These are phyloP conservation scores for Fistulinella prunicolor DNA, from an alignment of 768 basidiomycete species.

Conservation along the genomic window DNA sequence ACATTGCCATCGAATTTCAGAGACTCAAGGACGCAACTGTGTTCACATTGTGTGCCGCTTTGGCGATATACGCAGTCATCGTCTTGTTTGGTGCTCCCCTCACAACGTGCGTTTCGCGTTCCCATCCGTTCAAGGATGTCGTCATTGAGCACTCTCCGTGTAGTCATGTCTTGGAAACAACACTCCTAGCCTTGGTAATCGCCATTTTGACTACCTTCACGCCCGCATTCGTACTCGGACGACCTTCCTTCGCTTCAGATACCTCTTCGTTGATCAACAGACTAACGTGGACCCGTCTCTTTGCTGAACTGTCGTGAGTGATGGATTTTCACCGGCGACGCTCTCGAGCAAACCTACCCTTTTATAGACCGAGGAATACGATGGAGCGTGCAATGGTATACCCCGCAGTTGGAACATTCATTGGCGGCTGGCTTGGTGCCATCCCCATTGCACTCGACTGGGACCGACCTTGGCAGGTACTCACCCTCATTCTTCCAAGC, in stretches of 20 bases:
- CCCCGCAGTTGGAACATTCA: slow-evolving; percentile 65
- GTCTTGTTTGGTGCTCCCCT: slow-evolving; percentile 78
- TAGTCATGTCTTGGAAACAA: slow-evolving; percentile 60
- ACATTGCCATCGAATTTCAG: slow-evolving; percentile 33
- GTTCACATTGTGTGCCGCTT: slow-evolving; percentile 49
- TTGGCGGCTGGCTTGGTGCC: slow-evolving; percentile 80
- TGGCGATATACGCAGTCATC: slow-evolving; percentile 46
- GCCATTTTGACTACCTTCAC: slow-evolving; percentile 63
- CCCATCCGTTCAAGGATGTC: neutral
- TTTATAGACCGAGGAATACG: slow-evolving; percentile 51
- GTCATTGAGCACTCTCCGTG: neutral
- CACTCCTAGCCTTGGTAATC: slow-evolving; percentile 64
- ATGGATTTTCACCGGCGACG: neutral
- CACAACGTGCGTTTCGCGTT: slow-evolving; percentile 40
- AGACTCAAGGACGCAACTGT: slow-evolving; percentile 47
- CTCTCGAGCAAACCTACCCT: neutral
- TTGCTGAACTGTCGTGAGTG: slow-evolving; percentile 78
- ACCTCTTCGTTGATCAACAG: slow-evolving; percentile 50
- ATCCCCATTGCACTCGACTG: slow-evolving; percentile 91
- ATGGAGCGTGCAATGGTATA: slow-evolving; percentile 79
- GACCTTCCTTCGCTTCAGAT: slow-evolving; percentile 46
- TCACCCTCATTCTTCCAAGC: slow-evolving; percentile 2
- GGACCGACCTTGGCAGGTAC: slow-evolving; percentile 98
- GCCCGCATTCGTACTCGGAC: slow-evolving; percentile 67
- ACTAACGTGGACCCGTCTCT: slow-evolving; percentile 73